Evolutionary conservation across 495 filamentous ascomycete species (phyloP).

Genomic region (Niebla homalea): DNA sequence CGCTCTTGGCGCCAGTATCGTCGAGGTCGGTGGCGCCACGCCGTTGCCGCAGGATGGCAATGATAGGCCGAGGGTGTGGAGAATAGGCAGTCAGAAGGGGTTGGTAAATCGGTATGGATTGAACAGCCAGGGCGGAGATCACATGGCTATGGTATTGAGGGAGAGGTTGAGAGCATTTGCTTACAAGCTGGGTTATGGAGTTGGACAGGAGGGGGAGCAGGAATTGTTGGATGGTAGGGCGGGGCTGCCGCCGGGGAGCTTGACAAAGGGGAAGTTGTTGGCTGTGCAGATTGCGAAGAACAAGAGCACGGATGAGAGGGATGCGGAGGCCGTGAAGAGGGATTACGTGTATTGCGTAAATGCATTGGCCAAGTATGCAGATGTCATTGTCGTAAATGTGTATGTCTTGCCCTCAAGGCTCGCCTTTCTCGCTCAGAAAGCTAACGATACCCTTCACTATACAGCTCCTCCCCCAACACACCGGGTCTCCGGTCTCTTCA

Average conservation of each 20-base stretch:
- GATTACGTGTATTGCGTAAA: conserved; percentile 85
- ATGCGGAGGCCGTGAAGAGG: conserved; percentile 66
- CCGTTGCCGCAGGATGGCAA: conserved; percentile 78
- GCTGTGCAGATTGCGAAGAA: conserved; percentile 98
- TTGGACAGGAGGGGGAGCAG: conserved; percentile 48
- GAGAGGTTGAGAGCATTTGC: conserved; percentile 68
- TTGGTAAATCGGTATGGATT: conserved; percentile 94
- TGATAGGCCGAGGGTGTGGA: conserved; percentile 73
- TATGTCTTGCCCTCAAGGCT: not conserved
- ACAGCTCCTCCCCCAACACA: conserved; percentile 74
- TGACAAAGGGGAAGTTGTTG: conserved; percentile 60
- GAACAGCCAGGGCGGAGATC: conserved; percentile 68
- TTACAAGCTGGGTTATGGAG: conserved; percentile 49
- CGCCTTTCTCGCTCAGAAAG: not conserved
- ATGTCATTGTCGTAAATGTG: conserved; percentile 92
- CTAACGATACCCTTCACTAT: not conserved
- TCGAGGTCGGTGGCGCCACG: conserved; percentile 87
- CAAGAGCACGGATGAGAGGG: conserved; percentile 68
- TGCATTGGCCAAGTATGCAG: conserved; percentile 69
- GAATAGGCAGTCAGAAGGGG: conserved; percentile 63
- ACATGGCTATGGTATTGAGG: conserved; percentile 66
- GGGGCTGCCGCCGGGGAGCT: conserved; percentile 55
- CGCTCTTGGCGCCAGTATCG: conserved; percentile 63
- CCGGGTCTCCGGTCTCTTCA: conserved; percentile 79
- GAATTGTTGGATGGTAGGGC: conserved; percentile 59